Evolutionary conservation across 108 stramenopile genomes (phyloP), one percentile per base, ranked within the genome.

Genomic region (Aurantiochytrium sp.): DNA sequence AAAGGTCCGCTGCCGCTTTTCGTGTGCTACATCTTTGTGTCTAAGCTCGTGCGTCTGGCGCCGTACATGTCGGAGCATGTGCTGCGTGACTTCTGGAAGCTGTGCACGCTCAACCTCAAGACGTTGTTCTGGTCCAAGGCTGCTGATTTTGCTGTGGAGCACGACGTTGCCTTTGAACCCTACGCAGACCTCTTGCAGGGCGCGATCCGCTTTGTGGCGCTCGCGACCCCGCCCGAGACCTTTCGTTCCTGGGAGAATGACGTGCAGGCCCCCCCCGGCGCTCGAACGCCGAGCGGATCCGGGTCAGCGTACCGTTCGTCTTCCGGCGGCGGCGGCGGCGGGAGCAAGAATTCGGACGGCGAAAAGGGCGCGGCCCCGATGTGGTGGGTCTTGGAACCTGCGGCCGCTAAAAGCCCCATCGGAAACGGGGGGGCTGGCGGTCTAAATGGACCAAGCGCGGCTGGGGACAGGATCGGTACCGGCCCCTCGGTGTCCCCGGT

Each of bases 1-100:
- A 41, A 81, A 30, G 73, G 73, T 39, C 73, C 73, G 73, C 73
- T 81, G 12, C 73, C 73, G 12, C 73, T 81, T 6, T 81, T 41
- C 45, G 45, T 81, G 42, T 81, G 73, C 39, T 81, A 81, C 45
- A 6, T 81, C 39, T 81, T 81, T 17, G 73, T 81, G 10, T 48
- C 42, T 24, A 81, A 81, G 45, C 17, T 81, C 36, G 24, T 42
- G 50, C 42, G 27, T 6, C 45, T 48, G 42, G 73, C 73, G 27
- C 73, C 73, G 12, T 81, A 30, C 39, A 81, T 81, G 73, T 22
- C 12, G 6, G 42, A 48, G 3, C 1, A 12, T 48, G 27, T 27
- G 21, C 17, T 81, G 39, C 45, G 45, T 24, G 15, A 41, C 10
- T 81, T 81, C 24, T 81, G 45, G 39, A 21, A 22, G 39, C 73